Evolutionary conservation across 2,329 filamentous ascomycete species (phyloP), one percentile per base, ranked within the genome.

Genomic region (Scopulariopsis brevicaulis): DNA sequence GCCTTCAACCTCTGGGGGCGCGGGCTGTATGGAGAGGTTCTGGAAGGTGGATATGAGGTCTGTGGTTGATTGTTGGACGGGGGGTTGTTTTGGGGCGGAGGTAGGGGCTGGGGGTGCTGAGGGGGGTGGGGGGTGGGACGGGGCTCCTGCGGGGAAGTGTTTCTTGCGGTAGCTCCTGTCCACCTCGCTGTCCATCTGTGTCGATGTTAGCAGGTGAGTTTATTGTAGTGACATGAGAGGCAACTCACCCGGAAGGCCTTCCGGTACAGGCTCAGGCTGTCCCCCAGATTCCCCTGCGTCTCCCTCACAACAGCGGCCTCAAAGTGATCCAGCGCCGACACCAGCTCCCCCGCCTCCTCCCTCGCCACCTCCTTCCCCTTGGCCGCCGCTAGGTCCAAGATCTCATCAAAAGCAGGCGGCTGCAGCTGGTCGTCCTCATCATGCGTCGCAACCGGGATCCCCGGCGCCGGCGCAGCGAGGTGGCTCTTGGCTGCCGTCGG

Each of bases 231-330:
- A 22, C n/a, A 15, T 10, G n/a, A 24, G 40, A 57, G 25, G 52
- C 34, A 3, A 66, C 78, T 59, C 72, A 93, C 90, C 69, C 87
- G 84, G 70, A 96, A 97, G 1, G 94, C 94, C 70, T 87, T 91
- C 53, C 94, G 84, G 70, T 99, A 99, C 55, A 95, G 80, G 63
- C 82, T 84, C 58, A 99, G 70, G 68, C 93, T 97, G 62, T 97
- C 93, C 5, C 92, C 91, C 55, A 97, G 77, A 62, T 84, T 94
- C 0, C 94, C 94, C 65, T 88, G 83, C 0, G 80, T 82, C 72
- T 99, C 94, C 70, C 86, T 91, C 71, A 95, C 88, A 58, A 96
- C 92, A 3, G 93, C 94, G 68, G 83, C 84, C 69, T 97, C 94
- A 66, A 94, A 97, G 70, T 96, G 89, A 65, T 97, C 94, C 18